Percentiles rank a stretch among this genome's conserved stretches.
Conservation (phyloP, 192 early-diverging fungal genomes). For the Coemansia sp. region DNA sequence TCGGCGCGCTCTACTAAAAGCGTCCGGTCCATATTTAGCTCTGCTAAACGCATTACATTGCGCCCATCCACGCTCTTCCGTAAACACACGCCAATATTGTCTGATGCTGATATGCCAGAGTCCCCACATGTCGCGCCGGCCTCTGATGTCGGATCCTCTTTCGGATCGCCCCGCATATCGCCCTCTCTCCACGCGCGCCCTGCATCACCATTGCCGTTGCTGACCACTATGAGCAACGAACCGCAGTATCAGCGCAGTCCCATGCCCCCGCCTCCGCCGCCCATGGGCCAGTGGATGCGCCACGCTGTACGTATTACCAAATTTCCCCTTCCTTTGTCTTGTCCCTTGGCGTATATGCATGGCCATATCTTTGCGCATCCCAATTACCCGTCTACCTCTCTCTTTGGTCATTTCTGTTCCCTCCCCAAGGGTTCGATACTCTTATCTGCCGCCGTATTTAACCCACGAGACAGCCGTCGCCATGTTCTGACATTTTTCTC, state of each 20-base stretch:
- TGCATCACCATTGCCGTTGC: constrained; percentile 1
- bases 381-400: not conserved
- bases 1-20: constrained; percentile 38
- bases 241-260: constrained; percentile 6
- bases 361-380: not conserved
- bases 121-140: not conserved
- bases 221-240: not conserved
- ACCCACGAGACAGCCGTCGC: not conserved
- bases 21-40: constrained; percentile 37
- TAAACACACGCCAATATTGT: not conserved
- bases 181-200: not conserved
- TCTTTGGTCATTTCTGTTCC: not conserved
- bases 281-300: constrained; percentile 8
- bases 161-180: constrained; percentile 1
- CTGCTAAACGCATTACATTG: constrained; percentile 38
- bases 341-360: not conserved
- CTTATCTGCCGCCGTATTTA: not conserved
- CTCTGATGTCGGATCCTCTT: not conserved
- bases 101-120: not conserved
- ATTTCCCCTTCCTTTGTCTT: not conserved
- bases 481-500: not conserved
- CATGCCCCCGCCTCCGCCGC: constrained; percentile 4
- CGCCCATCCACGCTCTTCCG: constrained; percentile 35
- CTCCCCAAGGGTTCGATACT: not conserved
- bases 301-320: constrained; percentile 29